phyloP scores from a whole-genome alignment of 2,329 filamentous ascomycete genomes.

The Fusarium praegraminearum region DNA sequence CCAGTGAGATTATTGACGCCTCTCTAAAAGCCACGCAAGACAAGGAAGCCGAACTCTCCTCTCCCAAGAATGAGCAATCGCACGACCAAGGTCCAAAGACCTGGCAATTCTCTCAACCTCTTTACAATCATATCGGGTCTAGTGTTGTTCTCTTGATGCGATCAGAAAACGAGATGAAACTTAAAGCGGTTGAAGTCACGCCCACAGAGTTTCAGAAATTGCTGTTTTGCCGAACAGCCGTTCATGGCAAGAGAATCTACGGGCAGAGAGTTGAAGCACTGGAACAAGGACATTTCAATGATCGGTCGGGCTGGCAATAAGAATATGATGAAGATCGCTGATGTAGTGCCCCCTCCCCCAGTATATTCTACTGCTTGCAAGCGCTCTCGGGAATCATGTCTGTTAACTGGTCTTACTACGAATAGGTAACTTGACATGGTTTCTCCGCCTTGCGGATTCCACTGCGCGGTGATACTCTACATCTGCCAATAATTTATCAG shows the following conservation, averaged over 20 bases:
- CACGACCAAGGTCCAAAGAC: not conserved
- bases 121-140: constrained; percentile 39
- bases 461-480: constrained; percentile 30
- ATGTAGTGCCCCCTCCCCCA: not conserved
- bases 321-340: not conserved
- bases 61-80: not conserved
- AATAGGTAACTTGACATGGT: constrained; percentile 24
- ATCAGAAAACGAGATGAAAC: constrained; percentile 20
- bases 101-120: constrained; percentile 33
- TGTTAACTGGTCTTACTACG: not conserved
- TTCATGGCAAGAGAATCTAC: constrained; percentile 35
- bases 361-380: too few relatives aligned
- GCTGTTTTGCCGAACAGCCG: constrained; percentile 38
- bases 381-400: not conserved
- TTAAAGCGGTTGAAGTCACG: constrained; percentile 29
- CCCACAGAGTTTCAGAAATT: constrained; percentile 33
- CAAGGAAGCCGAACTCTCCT: not conserved
- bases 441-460: constrained; percentile 34
- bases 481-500: constrained; percentile 10
- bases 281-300: constrained; percentile 34
- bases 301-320: constrained; percentile 9
- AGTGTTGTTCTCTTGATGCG: constrained; percentile 34
- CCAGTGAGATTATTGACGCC: not conserved
- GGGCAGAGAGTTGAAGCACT: constrained; percentile 30
- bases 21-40: not conserved